Conservation (phyloP, 2,329 filamentous ascomycete genomes). For the Sporothrix brasiliensis region DNA sequence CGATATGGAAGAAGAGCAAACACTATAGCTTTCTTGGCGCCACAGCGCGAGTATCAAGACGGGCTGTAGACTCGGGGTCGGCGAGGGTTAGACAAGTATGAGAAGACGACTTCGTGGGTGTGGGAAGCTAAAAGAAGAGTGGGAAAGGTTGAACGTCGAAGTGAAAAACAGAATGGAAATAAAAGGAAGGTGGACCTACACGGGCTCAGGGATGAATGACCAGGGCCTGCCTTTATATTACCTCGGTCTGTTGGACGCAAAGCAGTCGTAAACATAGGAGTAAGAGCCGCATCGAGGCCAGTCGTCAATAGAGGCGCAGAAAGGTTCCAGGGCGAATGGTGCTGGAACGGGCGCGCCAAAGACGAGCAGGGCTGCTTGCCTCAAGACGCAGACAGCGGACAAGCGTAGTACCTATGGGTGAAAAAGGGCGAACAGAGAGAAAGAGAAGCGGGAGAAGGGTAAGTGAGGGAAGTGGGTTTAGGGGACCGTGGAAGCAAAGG, state of each 20-base stretch:
- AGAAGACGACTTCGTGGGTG: background rate
- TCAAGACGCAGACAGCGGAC: background rate
- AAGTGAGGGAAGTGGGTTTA: background rate
- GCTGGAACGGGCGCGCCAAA: background rate
- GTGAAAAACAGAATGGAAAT: background rate
- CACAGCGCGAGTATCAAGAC: background rate
- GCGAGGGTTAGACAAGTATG: background rate
- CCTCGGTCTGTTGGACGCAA: background rate
- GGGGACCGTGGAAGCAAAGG: background rate
- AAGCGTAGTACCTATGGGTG: background rate
- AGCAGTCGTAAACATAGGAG: background rate
- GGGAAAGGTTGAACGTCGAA: background rate
- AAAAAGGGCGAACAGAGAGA: background rate
- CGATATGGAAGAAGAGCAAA: background rate
- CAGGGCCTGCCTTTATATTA: conserved; percentile 17
- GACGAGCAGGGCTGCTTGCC: conserved; percentile 2
- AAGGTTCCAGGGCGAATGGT: background rate
- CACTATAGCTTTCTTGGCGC: background rate
- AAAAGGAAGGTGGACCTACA: background rate
- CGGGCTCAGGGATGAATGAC: background rate
- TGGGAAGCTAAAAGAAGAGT: background rate
- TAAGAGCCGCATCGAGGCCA: conserved; percentile 25
- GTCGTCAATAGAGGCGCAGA: background rate
- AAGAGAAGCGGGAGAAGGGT: conserved; percentile 2
- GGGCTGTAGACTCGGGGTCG: background rate